Evolutionary conservation across 73 alveolate genomes (phyloP), one percentile per base, ranked within the genome.

Genomic region (Effrenium voratum): DNA sequence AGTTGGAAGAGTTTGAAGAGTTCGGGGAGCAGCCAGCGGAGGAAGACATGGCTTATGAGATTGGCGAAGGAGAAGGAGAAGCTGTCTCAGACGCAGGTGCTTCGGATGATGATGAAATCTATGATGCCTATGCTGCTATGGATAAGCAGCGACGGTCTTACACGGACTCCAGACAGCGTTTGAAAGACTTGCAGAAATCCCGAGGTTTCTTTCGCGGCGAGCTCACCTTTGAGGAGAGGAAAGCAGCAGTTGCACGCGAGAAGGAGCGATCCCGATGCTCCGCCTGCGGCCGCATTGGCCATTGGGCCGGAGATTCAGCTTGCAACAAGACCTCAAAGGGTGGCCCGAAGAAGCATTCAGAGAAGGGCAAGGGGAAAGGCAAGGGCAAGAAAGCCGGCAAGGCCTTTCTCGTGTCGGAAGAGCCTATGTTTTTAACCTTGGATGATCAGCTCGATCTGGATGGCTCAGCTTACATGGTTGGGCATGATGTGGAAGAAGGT

Each of bases 111-210:
- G 81, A 70, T 26, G 81, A 16, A 24, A 34, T 70, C 47, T 70
- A 70, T 22, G 47, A 19, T 4, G 81, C 81, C 81, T n/a, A 32
- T 22, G 46, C 47, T 36, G 47, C 44, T 46, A 70, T 70, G 81
- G 81, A 70, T 46, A 70, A 70, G 81, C 81, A 70, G 81, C 44
- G 81, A 2, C 81, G 81, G 26, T 70, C 81, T 19, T 70, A 70
- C 81, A 26, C 26, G 81, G 81, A 70, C n/a, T 70, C 81, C 5
- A 26, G 81, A 19, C 81, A 34, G 46, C 44, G 46, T 4, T 22
- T 70, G 44, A 26, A 34, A 4, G 81, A 70, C 44, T 4, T 70
- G 15, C 81, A 70, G 81, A 70, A 70, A 70, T 34, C 44, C 44
- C 44, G 81, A 5, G 81, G 81, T 5, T 70, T 70, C 81, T 70